Percentiles rank a stretch among this genome's conserved stretches.
phyloP scores from a whole-genome alignment of 441 rosid genomes.

The Bruguiera hainesii region DNA sequence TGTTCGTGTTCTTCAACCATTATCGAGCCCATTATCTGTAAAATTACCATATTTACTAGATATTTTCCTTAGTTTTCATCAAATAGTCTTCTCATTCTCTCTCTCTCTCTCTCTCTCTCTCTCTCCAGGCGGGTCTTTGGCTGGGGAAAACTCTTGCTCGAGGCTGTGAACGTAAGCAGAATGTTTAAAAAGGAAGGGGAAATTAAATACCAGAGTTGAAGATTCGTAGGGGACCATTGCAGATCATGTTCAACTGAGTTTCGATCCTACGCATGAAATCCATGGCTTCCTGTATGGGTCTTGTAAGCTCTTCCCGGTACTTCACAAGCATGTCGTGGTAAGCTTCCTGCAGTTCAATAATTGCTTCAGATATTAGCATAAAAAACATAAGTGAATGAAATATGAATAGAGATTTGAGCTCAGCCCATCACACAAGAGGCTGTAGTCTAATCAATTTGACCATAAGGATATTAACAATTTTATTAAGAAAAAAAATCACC shows the following conservation, averaged over 20 bases:
- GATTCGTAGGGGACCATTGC: conserved; percentile 68
- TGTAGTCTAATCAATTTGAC: not conserved
- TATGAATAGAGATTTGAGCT: not conserved
- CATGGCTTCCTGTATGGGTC: conserved; percentile 96
- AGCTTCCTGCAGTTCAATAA: conserved; percentile 56
- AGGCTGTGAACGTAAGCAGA: too few relatives aligned
- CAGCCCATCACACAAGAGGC: not conserved
- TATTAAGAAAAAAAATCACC: conserved; percentile 37
- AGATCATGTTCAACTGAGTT: conserved; percentile 76
- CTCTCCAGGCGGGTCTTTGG: not conserved
- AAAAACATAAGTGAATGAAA: not conserved
- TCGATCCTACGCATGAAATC: conserved; percentile 97
- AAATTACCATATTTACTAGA: not conserved
- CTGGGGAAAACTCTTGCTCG: not conserved
- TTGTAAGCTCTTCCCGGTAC: conserved; percentile 82
- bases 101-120: not conserved
- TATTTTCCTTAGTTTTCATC: conserved; percentile 17
- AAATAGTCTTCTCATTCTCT: too few relatives aligned
- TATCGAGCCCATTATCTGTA: not conserved
- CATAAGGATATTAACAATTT: not conserved
- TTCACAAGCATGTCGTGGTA: conserved; percentile 92
- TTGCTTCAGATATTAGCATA: not conserved
- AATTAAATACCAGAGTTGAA: conserved; percentile 55
- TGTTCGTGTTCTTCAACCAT: conserved; percentile 14
- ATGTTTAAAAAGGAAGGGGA: not conserved